Conservation (phyloP, 2,329 filamentous ascomycete species). For the Cladosporium cucumerinum region DNA sequence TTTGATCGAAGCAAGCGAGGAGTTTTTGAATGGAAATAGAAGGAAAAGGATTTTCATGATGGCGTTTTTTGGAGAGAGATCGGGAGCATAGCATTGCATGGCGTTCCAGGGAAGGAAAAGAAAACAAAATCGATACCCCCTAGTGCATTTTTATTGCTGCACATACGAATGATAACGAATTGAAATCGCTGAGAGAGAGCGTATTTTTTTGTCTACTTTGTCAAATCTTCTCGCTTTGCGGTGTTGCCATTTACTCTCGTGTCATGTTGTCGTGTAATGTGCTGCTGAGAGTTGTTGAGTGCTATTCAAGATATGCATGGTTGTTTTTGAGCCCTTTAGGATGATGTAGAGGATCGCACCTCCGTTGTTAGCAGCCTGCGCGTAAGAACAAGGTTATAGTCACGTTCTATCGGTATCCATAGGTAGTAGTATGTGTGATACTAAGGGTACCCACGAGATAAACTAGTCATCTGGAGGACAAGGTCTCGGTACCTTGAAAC, state of each 20-base stretch:
- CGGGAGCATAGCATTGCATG: neutral
- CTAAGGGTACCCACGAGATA: too few species aligned
- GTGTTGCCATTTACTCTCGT: neutral
- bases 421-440: too few species aligned
- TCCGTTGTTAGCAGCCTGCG: too few species aligned
- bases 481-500: neutral
- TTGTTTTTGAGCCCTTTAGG: neutral
- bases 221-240: neutral
- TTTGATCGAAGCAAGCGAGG: neutral
- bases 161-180: neutral
- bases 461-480: neutral
- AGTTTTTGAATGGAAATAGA: neutral
- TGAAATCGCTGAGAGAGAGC: neutral
- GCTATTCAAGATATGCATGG: too few species aligned
- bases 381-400: too few species aligned
- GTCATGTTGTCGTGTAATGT: neutral
- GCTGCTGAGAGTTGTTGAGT: neutral
- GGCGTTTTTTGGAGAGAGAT: neutral
- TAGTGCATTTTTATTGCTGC: neutral
- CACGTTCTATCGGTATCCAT: too few species aligned
- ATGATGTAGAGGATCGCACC: neutral
- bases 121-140: neutral
- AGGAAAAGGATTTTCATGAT: neutral
- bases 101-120: too few species aligned
- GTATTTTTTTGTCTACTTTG: neutral